Percentiles rank a stretch among this genome's conserved stretches.
phyloP scores from a whole-genome alignment of 75 land plant species.

The Pinus taeda region DNA sequence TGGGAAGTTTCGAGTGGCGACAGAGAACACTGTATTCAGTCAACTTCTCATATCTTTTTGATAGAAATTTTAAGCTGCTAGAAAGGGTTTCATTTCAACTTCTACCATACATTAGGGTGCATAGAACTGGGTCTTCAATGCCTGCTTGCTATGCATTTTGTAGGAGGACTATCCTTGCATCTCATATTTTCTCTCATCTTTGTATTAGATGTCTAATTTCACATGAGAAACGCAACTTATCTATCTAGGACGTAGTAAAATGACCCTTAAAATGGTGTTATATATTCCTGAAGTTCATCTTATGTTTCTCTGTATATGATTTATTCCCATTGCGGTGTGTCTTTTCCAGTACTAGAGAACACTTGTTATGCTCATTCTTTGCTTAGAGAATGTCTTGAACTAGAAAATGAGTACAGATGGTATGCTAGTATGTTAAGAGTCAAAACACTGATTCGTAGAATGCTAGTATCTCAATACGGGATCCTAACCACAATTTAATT shows the following conservation, averaged over 20 bases:
- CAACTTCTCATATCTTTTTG: neutral
- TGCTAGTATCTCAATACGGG: neutral
- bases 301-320: neutral
- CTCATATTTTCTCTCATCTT: too few species aligned
- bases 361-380: neutral
- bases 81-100: neutral
- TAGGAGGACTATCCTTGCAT: too few species aligned
- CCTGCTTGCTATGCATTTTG: too few species aligned
- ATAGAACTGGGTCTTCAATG: too few species aligned
- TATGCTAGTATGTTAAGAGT: neutral
- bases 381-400: neutral
- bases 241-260: neutral
- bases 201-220: too few species aligned
- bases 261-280: neutral
- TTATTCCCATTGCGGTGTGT: neutral
- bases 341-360: neutral
- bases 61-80: neutral
- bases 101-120: too few species aligned
- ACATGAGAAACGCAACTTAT: neutral
- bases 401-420: neutral
- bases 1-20: constrained; percentile 85
- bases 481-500: neutral
- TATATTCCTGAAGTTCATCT: neutral
- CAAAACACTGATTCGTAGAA: neutral
- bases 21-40: constrained; percentile 82